Evolutionary conservation across 345 rosid species (phyloP).

Genomic region (Camelina sativa): DNA sequence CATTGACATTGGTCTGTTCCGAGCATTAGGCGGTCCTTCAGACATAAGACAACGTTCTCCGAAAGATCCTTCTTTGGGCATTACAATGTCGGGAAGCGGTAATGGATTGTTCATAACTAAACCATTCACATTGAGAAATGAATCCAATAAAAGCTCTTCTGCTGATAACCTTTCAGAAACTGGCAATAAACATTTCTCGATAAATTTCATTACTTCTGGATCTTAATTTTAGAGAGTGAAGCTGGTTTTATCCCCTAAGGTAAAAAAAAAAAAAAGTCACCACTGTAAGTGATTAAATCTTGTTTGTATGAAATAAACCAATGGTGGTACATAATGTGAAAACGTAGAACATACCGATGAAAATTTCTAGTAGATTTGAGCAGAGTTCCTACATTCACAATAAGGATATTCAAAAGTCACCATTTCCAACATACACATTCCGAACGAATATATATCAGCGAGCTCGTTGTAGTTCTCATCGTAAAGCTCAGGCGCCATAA

Average conservation of each 20-base stretch:
- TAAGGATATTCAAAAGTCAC: constrained; percentile 85
- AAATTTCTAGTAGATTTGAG: constrained; percentile 87
- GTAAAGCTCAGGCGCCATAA: constrained; percentile 90
- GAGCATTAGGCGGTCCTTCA: constrained; percentile 56
- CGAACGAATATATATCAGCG: constrained; percentile 82
- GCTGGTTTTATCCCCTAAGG: constrained; percentile 84
- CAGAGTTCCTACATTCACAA: constrained; percentile 76
- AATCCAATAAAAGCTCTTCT: constrained; percentile 69
- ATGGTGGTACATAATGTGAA: not conserved
- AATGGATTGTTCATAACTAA: constrained; percentile 52
- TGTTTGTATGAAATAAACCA: not conserved
- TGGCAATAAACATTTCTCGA: constrained; percentile 87
- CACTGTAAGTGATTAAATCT: not conserved
- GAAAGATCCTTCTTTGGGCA: constrained; percentile 64
- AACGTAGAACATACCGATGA: constrained; percentile 59
- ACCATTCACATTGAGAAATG: constrained; percentile 66
- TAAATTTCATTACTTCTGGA: constrained; percentile 65
- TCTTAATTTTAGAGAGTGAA: constrained; percentile 70
- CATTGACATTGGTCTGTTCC: constrained; percentile 46
- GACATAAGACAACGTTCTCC: constrained; percentile 75
- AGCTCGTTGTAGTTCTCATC: constrained; percentile 81
- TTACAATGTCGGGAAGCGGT: constrained; percentile 60
- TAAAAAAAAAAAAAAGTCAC: not conserved
- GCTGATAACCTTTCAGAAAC: constrained; percentile 79
- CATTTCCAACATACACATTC: constrained; percentile 90